These are phyloP conservation scores for Blastocystis sp. DNA, from an alignment of 352 stramenopile species.

Conservation along the genomic window DNA sequence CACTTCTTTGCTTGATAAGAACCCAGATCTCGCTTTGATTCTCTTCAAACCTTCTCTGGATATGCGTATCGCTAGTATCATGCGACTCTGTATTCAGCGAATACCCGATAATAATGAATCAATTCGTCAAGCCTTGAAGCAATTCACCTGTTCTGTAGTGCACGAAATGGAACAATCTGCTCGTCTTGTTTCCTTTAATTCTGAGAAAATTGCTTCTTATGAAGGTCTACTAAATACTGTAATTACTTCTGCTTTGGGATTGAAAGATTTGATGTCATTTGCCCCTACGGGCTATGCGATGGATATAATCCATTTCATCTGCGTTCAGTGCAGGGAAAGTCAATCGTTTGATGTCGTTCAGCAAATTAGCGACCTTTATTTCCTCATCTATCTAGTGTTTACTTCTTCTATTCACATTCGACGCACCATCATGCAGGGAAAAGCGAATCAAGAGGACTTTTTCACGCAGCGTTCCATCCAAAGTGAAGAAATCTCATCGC, in stretches of 20 bases:
- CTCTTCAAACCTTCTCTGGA: conserved; percentile 5
- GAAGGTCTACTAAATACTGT: neutral
- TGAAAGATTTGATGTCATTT: neutral
- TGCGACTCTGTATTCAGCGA: neutral
- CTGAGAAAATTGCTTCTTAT: neutral
- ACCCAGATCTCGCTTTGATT: neutral
- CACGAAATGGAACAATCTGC: neutral
- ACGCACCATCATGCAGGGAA: neutral
- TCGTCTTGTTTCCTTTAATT: neutral
- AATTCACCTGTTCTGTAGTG: neutral
- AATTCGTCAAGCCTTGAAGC: neutral
- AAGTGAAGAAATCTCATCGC: neutral
- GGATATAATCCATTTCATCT: neutral
- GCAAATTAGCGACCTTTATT: neutral
- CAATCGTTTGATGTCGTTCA: neutral
- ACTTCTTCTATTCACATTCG: conserved; percentile 17
- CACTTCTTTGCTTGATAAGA: neutral
- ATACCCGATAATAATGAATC: neutral
- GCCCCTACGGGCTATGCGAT: neutral
- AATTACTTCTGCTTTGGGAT: neutral
- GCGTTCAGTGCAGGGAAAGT: neutral
- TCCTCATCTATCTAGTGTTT: conserved; percentile 1
- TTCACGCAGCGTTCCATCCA: neutral
- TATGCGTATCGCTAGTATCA: neutral
- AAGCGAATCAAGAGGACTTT: neutral